Conservation (phyloP, 2,329 filamentous ascomycete genomes). For the Nemania diffusa region DNA sequence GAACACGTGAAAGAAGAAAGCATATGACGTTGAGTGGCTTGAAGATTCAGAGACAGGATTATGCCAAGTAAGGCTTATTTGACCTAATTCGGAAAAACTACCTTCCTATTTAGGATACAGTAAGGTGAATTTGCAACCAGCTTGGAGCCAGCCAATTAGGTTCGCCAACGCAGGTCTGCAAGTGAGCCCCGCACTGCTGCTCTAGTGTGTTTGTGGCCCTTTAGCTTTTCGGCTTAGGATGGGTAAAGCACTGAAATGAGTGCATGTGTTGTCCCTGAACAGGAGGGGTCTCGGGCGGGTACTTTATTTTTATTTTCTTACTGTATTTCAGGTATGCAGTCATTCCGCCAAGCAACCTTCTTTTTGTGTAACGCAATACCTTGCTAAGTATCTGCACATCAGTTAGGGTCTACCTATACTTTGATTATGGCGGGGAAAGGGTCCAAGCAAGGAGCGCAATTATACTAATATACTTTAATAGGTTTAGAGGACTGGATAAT, state of each 20-base stretch:
- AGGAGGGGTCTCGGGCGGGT: not conserved
- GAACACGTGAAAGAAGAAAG: not conserved
- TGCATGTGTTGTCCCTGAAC: too few relatives aligned
- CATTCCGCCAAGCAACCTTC: not conserved
- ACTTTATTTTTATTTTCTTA: not conserved
- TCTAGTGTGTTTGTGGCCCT: not conserved
- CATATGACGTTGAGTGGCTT: not conserved
- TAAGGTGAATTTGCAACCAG: not conserved
- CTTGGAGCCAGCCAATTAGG: not conserved
- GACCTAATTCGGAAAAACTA: not conserved
- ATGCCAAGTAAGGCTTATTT: not conserved
- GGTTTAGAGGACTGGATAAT: not conserved
- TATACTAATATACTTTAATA: not conserved
- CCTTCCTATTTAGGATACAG: not conserved
- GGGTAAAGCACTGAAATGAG: not conserved
- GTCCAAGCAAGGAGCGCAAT: not conserved
- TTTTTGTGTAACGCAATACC: not conserved
- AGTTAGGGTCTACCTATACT: not conserved
- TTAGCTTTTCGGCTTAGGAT: not conserved
- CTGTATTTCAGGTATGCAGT: not conserved
- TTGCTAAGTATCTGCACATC: not conserved
- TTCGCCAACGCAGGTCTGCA: not conserved
- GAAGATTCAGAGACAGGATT: not conserved
- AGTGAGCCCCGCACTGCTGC: not conserved
- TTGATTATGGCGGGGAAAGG: conserved; percentile 10